Base-by-base conservation (phyloP, 2,329 filamentous ascomycete species). In the Aspergillus texensis region DNA sequence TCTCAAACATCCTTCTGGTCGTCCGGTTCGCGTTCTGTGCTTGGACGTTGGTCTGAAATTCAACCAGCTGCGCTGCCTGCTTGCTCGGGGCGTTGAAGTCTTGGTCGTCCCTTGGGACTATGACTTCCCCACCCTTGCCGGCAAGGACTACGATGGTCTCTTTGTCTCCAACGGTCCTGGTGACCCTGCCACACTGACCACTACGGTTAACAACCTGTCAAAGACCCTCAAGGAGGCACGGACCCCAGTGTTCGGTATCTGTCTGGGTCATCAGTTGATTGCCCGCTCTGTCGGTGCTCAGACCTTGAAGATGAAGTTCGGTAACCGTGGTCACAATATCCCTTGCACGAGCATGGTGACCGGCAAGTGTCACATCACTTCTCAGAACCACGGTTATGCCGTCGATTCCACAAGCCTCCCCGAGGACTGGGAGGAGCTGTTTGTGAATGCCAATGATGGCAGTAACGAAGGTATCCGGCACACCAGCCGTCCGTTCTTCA, bases 381-480 rank as follows among this genome's bases (percentile, higher is more conserved):
- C 95, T 11, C 95, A 99, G 80, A 99, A 99, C 80, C 95, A 99
- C 79, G 95, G 95, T 78, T 99, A 90, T 74, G 95, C 94, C 11
- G 95, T 99, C 48, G 93, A 98, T 77, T 85, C 93, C 5, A 83
- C 84, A 62, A 92, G 88, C 28, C 83, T 99, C 11, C 87, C 91
- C 11, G 77, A 86, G 16, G 91, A 89, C 65, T 99, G 95, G 95
- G 88, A 90, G 71, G 95, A 98, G 81, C 87, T 98, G 11, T 99
- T 98, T 70, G 91, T 98, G 74, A 99, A 99, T 75, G 94, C 95
- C 79, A 99, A 99, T 78, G 95, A 99, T 72, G 92, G 92, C 71
- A 97, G 92, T 81, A 99, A 99, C 79, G 95, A 99, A 83, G 95
- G 95, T 81, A 97, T 99, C 75, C 90, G 94, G 79, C 93, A 98